Evolutionary conservation across 2,329 filamentous ascomycete genomes (phyloP), one percentile per base, ranked within the genome.

Genomic region (Aspergillus neotritici): DNA sequence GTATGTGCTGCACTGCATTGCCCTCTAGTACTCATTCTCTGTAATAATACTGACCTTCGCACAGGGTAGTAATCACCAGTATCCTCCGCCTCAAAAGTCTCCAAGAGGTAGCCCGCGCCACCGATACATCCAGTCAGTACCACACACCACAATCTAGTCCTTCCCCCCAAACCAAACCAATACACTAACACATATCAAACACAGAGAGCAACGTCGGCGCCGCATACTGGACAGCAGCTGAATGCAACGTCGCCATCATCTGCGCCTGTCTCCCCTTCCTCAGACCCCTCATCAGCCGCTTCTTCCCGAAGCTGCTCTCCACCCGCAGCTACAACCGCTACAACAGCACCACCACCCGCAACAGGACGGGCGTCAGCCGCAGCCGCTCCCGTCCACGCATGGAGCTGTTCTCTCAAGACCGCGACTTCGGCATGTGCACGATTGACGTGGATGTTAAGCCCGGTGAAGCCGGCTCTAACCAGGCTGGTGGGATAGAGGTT

Each of bases 171-270:
- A 16, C 30, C 29, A 10, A 44, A 31, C 25, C 40, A n/a, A n/a
- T n/a, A n/a, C n/a, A n/a, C 9, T 25, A 11, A 39, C 34, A n/a
- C n/a, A n/a, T n/a, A 7, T 7, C 25, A 25, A 34, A 30, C 13
- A 30, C 13, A 47, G 43, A 40, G 41, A 57, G 49, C 50, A 64
- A 62, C 34, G 60, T 66, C 13, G 57, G 49, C 28, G 65, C 70
- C 29, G 67, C 71, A 53, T 70, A 69, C 48, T 70, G 67, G 67
- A 68, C 66, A 4, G 61, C 67, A 5, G 66, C 67, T 31, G 67
- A 70, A 50, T 62, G 64, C 53, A 69, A 69, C 44, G 58, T 69
- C 33, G 65, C 63, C 29, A 70, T 70, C 31, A 64, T 69, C 33
- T 68, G 65, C 44, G 61, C 66, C 31, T 69, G 64, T 15, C 63